Evolutionary conservation across 371 early-diverging fungal genomes (phyloP), one percentile per base, ranked within the genome.

Genomic region (Zychaea mexicana): DNA sequence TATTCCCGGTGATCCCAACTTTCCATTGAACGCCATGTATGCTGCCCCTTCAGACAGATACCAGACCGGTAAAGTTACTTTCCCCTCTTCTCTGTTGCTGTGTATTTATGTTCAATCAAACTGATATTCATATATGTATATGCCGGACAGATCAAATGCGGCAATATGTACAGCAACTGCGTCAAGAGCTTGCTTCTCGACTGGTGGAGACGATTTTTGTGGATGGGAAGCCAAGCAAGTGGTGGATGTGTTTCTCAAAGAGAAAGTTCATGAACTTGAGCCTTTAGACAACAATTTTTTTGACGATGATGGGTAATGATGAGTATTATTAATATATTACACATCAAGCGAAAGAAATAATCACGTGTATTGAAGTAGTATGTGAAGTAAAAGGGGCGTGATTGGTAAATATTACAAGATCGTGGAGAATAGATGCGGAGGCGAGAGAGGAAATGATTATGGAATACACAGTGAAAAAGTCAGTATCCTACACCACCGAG

Each of bases 191-290:
- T 58, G 93, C 86, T 6, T 62, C 73, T 53, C 74, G 98, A 46
- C 81, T 98, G 45, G 84, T 90, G 3, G 87, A 88, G 24, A 84
- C 84, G 49, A 81, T 96, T 30, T 98, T 92, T 75, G 85, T 87
- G 27, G 92, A 91, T 58, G 91, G 83, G 32, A 84, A 81, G 59
- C 93, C 94, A 36, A 93, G 93, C 85, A 98, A 98, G 73, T 98
- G 98, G 98, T 98, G 98, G 98, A 86, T 97, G 89, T 90, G 93
- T 71, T 98, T 98, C 83, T 88, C 92, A 65, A 98, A 97, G 89
- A 85, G 96, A 73, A 94, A 96, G 85, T 98, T 98, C 71, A 98
- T 98, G 98, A 90, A 91, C 72, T 88, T 92, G 82, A 67, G 68
- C 49, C 60, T 68, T 57, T 68, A 67, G 52, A 65, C 26, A 52